Conservation (phyloP, 345 rosid genomes). For the Cardiospermum halicacabum region DNA sequence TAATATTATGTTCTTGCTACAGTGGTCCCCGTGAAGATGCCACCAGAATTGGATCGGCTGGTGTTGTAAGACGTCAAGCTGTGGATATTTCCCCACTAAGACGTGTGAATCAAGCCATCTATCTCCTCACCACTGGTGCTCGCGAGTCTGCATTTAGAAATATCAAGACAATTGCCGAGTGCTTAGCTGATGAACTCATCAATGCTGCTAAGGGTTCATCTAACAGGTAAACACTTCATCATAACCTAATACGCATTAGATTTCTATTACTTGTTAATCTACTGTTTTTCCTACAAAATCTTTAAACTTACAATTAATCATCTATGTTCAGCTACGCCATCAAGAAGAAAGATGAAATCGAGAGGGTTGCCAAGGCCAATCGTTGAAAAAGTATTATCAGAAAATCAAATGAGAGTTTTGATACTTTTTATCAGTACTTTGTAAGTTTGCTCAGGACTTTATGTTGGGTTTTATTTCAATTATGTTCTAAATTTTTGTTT, state of each 20-base stretch:
- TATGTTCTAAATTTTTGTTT: neutral
- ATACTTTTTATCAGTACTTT: neutral
- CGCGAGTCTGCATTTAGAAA: constrained; percentile 93
- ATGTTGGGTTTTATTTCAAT: neutral
- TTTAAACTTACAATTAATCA: neutral
- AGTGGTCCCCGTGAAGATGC: constrained; percentile 99
- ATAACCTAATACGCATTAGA: too few relatives aligned
- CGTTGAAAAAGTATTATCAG: constrained; percentile 51
- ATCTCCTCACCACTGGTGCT: constrained; percentile 85
- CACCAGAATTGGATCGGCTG: constrained; percentile 94
- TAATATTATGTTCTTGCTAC: neutral
- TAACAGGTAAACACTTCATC: constrained; percentile 72
- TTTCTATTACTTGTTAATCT: too few relatives aligned
- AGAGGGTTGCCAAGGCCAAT: constrained; percentile 98
- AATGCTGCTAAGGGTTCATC: constrained; percentile 99
- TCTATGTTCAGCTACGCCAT: constrained; percentile 60
- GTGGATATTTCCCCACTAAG: constrained; percentile 95
- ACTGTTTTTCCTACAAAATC: too few relatives aligned
- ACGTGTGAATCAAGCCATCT: constrained; percentile 88
- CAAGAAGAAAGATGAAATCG: constrained; percentile 96
- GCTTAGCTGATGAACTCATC: constrained; percentile 95
- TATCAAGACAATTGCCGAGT: constrained; percentile 90
- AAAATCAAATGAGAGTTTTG: constrained; percentile 6
- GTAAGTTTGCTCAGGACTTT: neutral
- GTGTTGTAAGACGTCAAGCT: constrained; percentile 97